Conservation (phyloP, 2,329 filamentous ascomycete species). For the Penicillium sp. region DNA sequence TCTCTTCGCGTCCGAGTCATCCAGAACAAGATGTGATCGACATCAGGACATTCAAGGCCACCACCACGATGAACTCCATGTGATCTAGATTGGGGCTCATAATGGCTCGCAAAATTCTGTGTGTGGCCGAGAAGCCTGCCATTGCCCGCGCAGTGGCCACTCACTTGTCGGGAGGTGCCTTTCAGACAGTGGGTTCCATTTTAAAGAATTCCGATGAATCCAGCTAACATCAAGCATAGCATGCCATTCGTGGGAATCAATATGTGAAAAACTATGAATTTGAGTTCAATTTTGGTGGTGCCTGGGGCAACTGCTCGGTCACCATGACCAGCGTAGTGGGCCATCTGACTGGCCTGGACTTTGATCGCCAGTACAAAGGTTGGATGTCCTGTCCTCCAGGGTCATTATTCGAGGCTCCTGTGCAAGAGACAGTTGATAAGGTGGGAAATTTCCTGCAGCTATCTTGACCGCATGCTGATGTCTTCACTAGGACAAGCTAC, state of each 20-base stretch:
- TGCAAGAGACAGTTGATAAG: constrained; percentile 66
- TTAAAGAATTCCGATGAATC: not conserved
- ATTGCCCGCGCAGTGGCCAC: constrained; percentile 92
- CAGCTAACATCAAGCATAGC: constrained; percentile 50
- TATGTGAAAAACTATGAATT: constrained; percentile 97
- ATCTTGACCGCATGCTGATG: constrained; percentile 15
- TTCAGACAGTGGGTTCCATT: constrained; percentile 62
- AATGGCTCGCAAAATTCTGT: constrained; percentile 61
- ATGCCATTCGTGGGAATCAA: constrained; percentile 63
- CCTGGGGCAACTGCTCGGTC: constrained; percentile 79
- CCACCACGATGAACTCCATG: constrained; percentile 9
- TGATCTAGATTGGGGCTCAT: constrained; percentile 11
- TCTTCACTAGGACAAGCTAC: constrained; percentile 66
- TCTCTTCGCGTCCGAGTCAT: constrained; percentile 14
- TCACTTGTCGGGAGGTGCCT: constrained; percentile 77
- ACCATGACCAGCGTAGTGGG: constrained; percentile 93
- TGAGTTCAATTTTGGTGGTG: constrained; percentile 76
- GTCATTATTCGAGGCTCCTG: constrained; percentile 76
- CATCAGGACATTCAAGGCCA: constrained; percentile 3
- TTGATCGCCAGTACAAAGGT: constrained; percentile 68
- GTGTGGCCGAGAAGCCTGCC: constrained; percentile 85
- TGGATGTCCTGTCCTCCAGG: constrained; percentile 81
- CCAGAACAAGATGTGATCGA: constrained; percentile 19
- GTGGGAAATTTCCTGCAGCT: constrained; percentile 44
- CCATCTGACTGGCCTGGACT: constrained; percentile 80